phyloP scores from a whole-genome alignment of 148 eudicot species.

The Fagopyrum homotropicum region DNA sequence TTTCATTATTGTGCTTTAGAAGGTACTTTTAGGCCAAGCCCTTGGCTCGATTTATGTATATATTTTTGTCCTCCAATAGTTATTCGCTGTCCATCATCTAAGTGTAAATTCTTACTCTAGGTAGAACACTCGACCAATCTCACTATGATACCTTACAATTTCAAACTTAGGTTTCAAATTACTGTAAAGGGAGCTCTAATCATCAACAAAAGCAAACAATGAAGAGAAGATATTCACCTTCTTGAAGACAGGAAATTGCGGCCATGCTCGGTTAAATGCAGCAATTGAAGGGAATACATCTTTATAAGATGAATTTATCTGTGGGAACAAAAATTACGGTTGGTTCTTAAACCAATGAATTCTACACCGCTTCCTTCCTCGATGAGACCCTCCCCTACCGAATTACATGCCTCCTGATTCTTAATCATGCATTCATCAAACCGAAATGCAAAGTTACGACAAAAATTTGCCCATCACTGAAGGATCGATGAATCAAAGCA shows the following conservation, averaged over 20 bases:
- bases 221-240: conserved; percentile 32
- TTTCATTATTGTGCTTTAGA: neutral
- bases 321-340: conserved; percentile 15
- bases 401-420: too few relatives aligned
- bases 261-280: conserved; percentile 89
- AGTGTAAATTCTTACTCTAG: neutral
- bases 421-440: too few relatives aligned
- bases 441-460: too few relatives aligned
- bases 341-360: too few relatives aligned
- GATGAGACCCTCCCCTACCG: too few relatives aligned
- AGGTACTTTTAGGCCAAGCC: neutral
- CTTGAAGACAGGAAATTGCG: conserved; percentile 70
- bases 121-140: neutral
- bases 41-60: neutral
- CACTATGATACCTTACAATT: neutral
- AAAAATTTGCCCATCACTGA: too few relatives aligned
- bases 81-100: neutral
- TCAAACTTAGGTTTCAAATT: neutral
- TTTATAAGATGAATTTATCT: conserved; percentile 24
- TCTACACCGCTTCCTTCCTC: too few relatives aligned
- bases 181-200: neutral
- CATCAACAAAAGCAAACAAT: neutral
- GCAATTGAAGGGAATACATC: conserved; percentile 95
- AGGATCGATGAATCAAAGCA: too few relatives aligned
- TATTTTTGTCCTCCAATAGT: neutral